Percentiles rank a stretch among this genome's conserved stretches.
phyloP scores from a whole-genome alignment of 768 basidiomycete species.

The Hygrocybe coccinea region DNA sequence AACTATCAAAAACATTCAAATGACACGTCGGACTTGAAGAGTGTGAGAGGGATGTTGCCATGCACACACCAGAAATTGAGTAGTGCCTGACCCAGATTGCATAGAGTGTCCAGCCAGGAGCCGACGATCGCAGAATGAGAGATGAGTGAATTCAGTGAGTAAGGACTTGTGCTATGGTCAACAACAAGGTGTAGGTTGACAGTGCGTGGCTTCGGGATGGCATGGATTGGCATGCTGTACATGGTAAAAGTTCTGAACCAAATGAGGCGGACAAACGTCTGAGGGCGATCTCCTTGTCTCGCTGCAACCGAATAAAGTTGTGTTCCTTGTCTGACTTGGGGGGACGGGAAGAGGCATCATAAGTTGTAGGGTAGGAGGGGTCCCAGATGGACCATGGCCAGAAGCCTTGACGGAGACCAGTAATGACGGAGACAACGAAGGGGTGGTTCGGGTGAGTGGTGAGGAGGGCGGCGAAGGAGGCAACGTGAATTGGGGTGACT shows the following conservation, averaged over 20 bases:
- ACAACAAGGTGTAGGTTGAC: constrained; percentile 35
- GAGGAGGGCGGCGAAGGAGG: constrained; percentile 18
- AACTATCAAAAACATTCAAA: too few relatives aligned
- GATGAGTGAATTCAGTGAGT: constrained; percentile 36
- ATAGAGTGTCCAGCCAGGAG: constrained; percentile 32
- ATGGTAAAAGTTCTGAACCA: constrained; percentile 34
- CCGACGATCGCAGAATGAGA: constrained; percentile 15
- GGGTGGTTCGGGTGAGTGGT: too few relatives aligned
- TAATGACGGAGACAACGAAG: too few relatives aligned
- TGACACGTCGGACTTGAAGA: constrained; percentile 38
- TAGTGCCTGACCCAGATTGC: constrained; percentile 25
- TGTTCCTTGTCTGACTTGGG: constrained; percentile 15
- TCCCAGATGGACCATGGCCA: constrained; percentile 40
- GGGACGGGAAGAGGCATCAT: constrained; percentile 21
- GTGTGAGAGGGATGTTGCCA: constrained; percentile 7
- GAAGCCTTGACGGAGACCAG: too few relatives aligned
- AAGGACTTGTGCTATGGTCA: constrained; percentile 34
- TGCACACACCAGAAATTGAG: constrained; percentile 6
- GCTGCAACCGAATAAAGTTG: constrained; percentile 26
- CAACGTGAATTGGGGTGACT: too few relatives aligned
- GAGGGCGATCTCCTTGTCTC: constrained; percentile 21
- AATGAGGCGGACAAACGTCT: constrained; percentile 30
- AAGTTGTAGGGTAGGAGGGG: constrained; percentile 15
- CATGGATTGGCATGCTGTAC: constrained; percentile 36
- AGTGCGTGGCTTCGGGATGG: constrained; percentile 33